Base-by-base conservation (phyloP, 2,329 filamentous ascomycete species). In the Aspergillus aculeatus region DNA sequence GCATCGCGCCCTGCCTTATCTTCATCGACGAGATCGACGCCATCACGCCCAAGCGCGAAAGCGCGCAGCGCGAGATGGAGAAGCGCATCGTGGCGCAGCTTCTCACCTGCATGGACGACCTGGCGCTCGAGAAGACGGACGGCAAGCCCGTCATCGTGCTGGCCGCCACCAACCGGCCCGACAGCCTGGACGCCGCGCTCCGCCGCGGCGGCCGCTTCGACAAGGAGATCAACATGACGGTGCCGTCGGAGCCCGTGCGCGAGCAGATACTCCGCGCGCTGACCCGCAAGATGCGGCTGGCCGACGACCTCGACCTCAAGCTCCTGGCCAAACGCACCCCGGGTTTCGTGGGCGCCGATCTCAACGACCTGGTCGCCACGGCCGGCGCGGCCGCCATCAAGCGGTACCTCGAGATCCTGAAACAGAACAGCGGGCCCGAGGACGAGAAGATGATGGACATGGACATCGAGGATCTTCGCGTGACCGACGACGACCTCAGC, bases 11-110 rank as follows among this genome's bases (percentile, higher is more conserved):
- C 0, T 96, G 92, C 69, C 82, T 99, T 5, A 83, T 99, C 4
- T 96, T 97, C 70, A 90, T 98, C 59, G 92, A 96, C 66, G 89
- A 96, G 67, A 91, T 98, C 55, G 93, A 99, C 74, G 89, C 89
- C 4, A 95, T 98, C 68, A 91, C 92, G 53, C 90, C 91, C 0
- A 96, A 96, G 73, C 83, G 90, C 58, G 91, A 96, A 63, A 90
- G 86, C 57, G 87, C 89, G 1, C 90, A 95, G 69, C 88, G 89
- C 69, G 92, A 96, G 65, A 94, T 96, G 86, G 92, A 96, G 72
- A 91, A 92, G 71, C 83, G 92, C 56, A 95, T 96, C 63, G 89
- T 96, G 12, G 86, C 87, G 0, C 90, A 96, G 70, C 86, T 98
- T 64, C 80, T 91, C 58, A 89, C 89, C 21, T 96, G 92, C 59